phyloP scores from a whole-genome alignment of 1,139 yeast genomes.

The Saccharomyces uvarum region DNA sequence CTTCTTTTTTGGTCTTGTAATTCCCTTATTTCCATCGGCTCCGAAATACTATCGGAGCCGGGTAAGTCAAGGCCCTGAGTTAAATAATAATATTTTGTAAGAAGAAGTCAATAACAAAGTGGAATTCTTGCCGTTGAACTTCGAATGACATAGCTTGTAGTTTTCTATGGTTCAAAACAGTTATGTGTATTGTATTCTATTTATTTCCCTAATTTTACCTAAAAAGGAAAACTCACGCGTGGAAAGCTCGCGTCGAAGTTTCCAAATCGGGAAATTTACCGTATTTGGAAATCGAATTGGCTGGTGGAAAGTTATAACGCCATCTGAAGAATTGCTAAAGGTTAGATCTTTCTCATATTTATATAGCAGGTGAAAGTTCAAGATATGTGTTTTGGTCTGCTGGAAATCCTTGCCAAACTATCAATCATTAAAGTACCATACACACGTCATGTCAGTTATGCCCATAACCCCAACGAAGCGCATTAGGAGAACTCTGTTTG shows the following conservation, averaged over 20 bases:
- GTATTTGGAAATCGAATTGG: neutral
- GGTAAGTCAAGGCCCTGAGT: neutral
- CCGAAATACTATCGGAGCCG: neutral
- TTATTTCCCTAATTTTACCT: neutral
- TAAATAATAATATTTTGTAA: neutral
- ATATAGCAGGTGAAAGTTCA: neutral
- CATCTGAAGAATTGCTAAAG: neutral
- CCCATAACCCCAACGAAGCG: conserved; percentile 1
- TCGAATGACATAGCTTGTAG: neutral
- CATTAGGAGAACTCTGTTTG: neutral
- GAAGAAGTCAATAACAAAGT: neutral
- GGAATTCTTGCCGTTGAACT: too few species aligned
- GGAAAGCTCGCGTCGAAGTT: neutral
- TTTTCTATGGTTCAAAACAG: neutral
- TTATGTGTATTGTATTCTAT: neutral
- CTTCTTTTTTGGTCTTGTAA: neutral
- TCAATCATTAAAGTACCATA: neutral
- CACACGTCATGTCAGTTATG: neutral
- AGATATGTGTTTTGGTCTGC: neutral
- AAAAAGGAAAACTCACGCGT: neutral
- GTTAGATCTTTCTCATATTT: neutral
- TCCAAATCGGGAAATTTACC: neutral
- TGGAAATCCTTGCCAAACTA: neutral
- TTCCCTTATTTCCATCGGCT: neutral
- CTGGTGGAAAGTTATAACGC: neutral